These are phyloP conservation scores for Nigrospora sphaerica DNA, from an alignment of 2,329 filamentous ascomycete species.

Conservation along the genomic window DNA sequence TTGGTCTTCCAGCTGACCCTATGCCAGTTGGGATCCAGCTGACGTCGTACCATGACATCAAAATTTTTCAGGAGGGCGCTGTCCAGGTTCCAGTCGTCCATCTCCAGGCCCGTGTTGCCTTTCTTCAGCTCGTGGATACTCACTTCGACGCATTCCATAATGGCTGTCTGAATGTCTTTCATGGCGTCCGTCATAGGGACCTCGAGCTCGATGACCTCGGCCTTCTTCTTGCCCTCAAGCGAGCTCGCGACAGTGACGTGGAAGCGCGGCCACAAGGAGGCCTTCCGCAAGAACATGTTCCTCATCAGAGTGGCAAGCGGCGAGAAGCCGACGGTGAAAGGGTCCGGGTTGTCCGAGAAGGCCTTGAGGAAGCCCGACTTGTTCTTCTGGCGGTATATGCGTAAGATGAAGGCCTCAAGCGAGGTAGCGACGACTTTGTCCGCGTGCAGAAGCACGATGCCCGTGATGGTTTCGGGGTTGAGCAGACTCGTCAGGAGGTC, in stretches of 20 bases:
- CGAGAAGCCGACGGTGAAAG: constrained; percentile 81
- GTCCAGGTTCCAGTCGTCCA: constrained; percentile 95
- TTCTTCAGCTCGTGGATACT: constrained; percentile 93
- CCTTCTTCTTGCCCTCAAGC: constrained; percentile 84
- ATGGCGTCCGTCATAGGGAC: constrained; percentile 94
- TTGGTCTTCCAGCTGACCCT: constrained; percentile 90
- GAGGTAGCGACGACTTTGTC: constrained; percentile 82
- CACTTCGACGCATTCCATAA: constrained; percentile 92
- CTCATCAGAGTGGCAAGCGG: constrained; percentile 86
- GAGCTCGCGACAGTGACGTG: constrained; percentile 85
- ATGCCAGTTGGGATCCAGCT: constrained; percentile 96
- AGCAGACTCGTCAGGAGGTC: constrained; percentile 83
- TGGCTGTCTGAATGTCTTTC: constrained; percentile 86
- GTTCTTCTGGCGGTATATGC: constrained; percentile 92
- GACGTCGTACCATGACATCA: constrained; percentile 77
- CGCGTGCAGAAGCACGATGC: constrained; percentile 79
- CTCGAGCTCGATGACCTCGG: constrained; percentile 94
- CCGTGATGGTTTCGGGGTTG: constrained; percentile 77
- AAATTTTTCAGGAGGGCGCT: constrained; percentile 90
- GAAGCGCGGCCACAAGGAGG: constrained; percentile 87
- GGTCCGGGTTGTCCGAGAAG: constrained; percentile 88
- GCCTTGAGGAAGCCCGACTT: constrained; percentile 91
- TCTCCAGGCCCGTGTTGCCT: constrained; percentile 79
- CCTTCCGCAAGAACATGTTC: constrained; percentile 83
- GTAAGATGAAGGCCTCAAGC: constrained; percentile 87